phyloP scores from a whole-genome alignment of 1,284 basidiomycete genomes.

The Ceratobasidium papillatum region DNA sequence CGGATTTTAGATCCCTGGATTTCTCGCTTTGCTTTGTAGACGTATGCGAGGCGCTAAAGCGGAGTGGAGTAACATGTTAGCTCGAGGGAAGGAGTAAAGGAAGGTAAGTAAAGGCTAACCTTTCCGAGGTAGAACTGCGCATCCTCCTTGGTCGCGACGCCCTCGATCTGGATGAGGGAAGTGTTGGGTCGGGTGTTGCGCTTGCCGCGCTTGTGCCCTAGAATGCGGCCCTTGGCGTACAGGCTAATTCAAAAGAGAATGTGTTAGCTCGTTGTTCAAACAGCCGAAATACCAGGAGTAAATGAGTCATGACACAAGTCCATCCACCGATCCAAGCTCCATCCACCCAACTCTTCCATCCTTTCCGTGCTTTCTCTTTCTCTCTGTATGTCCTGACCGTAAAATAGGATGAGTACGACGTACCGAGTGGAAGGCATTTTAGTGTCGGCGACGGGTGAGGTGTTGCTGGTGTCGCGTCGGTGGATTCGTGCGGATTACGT shows the following conservation, averaged over 20 bases:
- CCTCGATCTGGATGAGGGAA: conserved; percentile 96
- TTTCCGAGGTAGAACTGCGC: conserved; percentile 99
- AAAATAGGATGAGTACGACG: not conserved
- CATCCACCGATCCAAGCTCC: conserved; percentile 21
- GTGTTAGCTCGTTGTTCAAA: not conserved
- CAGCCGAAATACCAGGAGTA: conserved; percentile 7
- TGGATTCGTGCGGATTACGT: conserved; percentile 8
- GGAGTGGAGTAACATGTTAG: not conserved
- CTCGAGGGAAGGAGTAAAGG: not conserved
- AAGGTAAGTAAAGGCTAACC: conserved; percentile 62
- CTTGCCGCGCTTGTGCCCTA: conserved; percentile 99
- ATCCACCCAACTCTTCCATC: not conserved
- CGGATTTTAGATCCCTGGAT: conserved; percentile 92
- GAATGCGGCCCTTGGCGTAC: conserved; percentile 96
- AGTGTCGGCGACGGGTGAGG: conserved; percentile 27
- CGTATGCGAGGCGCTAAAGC: conserved; percentile 90
- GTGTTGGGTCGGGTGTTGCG: conserved; percentile 96
- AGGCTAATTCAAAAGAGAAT: conserved; percentile 63
- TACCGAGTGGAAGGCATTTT: conserved; percentile 41
- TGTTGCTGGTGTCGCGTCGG: conserved; percentile 5
- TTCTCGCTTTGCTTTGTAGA: conserved; percentile 95
- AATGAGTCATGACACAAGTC: conserved; percentile 5
- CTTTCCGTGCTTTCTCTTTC: not conserved
- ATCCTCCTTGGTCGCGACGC: conserved; percentile 92
- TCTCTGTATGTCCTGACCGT: not conserved